A percentile compares a stretch with the other conserved stretches of the same genome.
Conservation (phyloP, 140 eudicot genomes). For the Cichorium intybus region DNA sequence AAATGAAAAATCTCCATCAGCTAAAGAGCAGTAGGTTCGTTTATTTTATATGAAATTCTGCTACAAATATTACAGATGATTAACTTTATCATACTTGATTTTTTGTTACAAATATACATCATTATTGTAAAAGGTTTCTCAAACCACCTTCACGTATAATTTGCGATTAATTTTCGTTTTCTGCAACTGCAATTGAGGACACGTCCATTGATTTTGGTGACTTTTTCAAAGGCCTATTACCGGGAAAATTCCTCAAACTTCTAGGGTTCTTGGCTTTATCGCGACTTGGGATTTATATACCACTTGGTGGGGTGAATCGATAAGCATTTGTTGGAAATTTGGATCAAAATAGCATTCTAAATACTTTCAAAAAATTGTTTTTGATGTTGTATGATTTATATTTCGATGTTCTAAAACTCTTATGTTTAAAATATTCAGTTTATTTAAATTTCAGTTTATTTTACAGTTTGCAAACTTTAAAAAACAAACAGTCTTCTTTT, state of each 20-base stretch:
- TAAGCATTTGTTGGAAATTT: conserved; percentile 92
- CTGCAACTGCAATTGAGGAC: conserved; percentile 97
- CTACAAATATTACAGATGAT: not conserved
- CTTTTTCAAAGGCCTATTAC: conserved; percentile 96
- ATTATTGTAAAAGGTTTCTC: too few relatives aligned
- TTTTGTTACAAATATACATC: not conserved
- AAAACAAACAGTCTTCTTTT: too few relatives aligned
- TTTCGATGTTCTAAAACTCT: too few relatives aligned
- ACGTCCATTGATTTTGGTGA: conserved; percentile 95
- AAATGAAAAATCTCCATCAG: conserved; percentile 67
- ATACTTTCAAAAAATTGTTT: too few relatives aligned
- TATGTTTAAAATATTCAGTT: too few relatives aligned
- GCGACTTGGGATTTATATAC: conserved; percentile 93
- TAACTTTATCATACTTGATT: not conserved
- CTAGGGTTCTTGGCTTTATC: conserved; percentile 89
- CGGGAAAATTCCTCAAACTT: conserved; percentile 89
- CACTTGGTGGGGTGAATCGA: conserved; percentile 97
- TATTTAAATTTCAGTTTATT: too few relatives aligned
- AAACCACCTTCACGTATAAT: too few relatives aligned
- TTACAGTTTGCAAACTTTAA: too few relatives aligned
- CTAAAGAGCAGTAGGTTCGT: conserved; percentile 80
- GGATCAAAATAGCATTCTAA: conserved; percentile 78
- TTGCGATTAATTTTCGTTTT: conserved; percentile 23
- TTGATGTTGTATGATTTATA: too few relatives aligned
- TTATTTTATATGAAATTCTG: conserved; percentile 1